Conservation (phyloP, 2,329 filamentous ascomycete species). For the Cryphonectria radicalis region DNA sequence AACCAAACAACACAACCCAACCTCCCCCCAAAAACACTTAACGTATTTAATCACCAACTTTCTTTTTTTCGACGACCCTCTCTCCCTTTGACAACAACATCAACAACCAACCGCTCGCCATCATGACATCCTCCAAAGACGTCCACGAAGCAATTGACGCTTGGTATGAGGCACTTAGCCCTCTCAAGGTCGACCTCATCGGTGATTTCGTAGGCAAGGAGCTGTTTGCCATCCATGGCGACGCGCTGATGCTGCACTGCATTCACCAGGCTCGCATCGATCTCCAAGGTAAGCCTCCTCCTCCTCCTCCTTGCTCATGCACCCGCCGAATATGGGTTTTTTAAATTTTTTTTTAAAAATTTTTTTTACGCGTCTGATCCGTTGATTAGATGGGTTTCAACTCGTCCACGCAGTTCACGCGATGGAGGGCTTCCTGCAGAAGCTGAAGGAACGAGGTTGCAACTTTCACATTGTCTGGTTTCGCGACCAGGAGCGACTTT, state of each 20-base stretch:
- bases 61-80: neutral
- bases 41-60: neutral
- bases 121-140: slow-evolving; percentile 17
- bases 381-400: slow-evolving; percentile 62
- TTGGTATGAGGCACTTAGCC: slow-evolving; percentile 32
- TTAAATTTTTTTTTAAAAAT: no score
- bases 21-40: neutral
- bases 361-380: neutral
- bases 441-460: slow-evolving; percentile 66
- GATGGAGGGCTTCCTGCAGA: slow-evolving; percentile 67
- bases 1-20: neutral
- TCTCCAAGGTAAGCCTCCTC: slow-evolving; percentile 51
- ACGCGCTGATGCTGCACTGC: slow-evolving; percentile 69
- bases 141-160: slow-evolving; percentile 10
- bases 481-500: slow-evolving; percentile 57
- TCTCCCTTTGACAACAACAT: neutral
- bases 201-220: slow-evolving; percentile 78
- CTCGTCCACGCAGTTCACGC: slow-evolving; percentile 72
- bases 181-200: slow-evolving; percentile 64
- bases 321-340: no score
- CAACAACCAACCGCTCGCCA: neutral
- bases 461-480: slow-evolving; percentile 76
- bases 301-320: neutral
- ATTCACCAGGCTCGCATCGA: slow-evolving; percentile 67
- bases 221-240: slow-evolving; percentile 73